Percentiles rank a stretch among this genome's conserved stretches.
Evolutionary conservation across 257 asterid genomes (phyloP).

Genomic region (Sherardia arvensis): DNA sequence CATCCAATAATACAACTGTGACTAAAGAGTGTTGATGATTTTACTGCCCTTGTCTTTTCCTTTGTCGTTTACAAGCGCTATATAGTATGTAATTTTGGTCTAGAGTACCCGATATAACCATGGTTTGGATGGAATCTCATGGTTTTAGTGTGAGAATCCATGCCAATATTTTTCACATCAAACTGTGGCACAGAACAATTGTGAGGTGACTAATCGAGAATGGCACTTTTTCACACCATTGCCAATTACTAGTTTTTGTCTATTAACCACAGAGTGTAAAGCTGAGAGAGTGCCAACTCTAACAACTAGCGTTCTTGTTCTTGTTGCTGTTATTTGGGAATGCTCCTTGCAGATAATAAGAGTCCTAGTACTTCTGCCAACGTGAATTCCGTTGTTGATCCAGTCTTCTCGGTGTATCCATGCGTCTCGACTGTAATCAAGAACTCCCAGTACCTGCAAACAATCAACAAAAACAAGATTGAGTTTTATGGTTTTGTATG

Average conservation of each 20-base stretch:
- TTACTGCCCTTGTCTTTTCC: neutral
- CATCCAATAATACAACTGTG: neutral
- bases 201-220: too few relatives aligned
- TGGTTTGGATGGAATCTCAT: too few relatives aligned
- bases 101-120: neutral
- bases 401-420: slow-evolving; percentile 96
- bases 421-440: slow-evolving; percentile 77
- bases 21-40: neutral
- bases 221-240: neutral
- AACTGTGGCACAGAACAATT: too few relatives aligned
- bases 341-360: slow-evolving; percentile 72
- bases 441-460: slow-evolving; percentile 73
- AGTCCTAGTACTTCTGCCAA: slow-evolving; percentile 80
- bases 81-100: neutral
- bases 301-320: neutral
- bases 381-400: slow-evolving; percentile 66
- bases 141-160: neutral
- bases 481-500: neutral
- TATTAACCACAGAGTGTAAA: neutral
- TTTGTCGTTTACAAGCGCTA: neutral
- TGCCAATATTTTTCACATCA: too few relatives aligned
- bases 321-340: neutral
- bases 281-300: neutral
- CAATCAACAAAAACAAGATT: neutral
- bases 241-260: neutral